These are phyloP conservation scores for Umbelopsis sp. DNA, from an alignment of 192 early-diverging fungal genomes.

Conservation along the genomic window DNA sequence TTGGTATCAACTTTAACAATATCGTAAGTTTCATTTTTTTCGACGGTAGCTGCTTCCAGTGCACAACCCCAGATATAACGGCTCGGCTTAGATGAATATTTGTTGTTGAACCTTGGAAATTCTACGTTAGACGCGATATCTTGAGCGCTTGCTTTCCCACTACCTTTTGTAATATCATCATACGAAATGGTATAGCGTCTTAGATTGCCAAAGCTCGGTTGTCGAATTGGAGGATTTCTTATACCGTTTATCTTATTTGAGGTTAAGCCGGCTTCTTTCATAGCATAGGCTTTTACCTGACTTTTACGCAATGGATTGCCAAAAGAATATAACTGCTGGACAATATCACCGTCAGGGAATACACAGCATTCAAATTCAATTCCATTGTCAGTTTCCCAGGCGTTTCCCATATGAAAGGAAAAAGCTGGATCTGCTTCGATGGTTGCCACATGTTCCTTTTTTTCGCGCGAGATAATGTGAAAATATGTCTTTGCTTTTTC, in stretches of 20 bases:
- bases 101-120: constrained; percentile 14
- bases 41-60: neutral
- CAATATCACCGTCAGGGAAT: constrained; percentile 36
- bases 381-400: constrained; percentile 52
- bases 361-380: constrained; percentile 43
- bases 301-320: neutral
- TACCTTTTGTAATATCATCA: neutral
- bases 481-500: constrained; percentile 41
- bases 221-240: neutral
- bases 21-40: constrained; percentile 3
- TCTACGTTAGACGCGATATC: constrained; percentile 17
- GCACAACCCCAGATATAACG: constrained; percentile 21
- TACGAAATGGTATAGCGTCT: neutral
- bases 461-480: constrained; percentile 47
- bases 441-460: constrained; percentile 49
- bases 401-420: constrained; percentile 57
- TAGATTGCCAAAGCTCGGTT: constrained; percentile 14
- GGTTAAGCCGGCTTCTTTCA: neutral
- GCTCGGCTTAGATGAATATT: neutral
- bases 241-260: constrained; percentile 12
- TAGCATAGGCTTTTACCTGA: neutral
- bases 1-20: constrained; percentile 31
- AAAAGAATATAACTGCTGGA: constrained; percentile 7
- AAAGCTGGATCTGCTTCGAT: constrained; percentile 50
- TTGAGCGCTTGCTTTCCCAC: neutral